phyloP scores from a whole-genome alignment of 331 rosid genomes.

The Cydonia oblonga region DNA sequence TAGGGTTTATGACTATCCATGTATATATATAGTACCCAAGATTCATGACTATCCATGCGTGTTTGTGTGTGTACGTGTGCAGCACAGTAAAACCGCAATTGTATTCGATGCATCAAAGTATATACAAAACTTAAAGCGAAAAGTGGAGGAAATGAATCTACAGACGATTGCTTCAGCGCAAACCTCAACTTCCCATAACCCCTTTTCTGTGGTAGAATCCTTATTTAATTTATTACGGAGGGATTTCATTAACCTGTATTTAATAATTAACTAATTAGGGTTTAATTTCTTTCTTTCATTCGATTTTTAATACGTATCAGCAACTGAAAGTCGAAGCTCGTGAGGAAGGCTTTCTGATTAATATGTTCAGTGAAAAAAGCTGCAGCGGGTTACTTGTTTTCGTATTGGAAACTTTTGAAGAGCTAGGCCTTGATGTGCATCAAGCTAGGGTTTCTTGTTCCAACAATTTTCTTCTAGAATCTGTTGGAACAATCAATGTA shows the following conservation, averaged over 20 bases:
- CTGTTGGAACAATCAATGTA: conserved; percentile 12
- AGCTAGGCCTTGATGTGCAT: conserved; percentile 46
- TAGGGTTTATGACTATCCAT: too few relatives aligned
- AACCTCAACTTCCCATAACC: conserved; percentile 8
- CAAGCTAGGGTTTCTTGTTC: conserved; percentile 63
- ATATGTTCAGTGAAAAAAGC: conserved; percentile 26
- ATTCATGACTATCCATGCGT: background rate
- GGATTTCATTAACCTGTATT: background rate
- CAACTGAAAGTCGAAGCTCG: conserved; percentile 31
- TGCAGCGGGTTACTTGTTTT: conserved; percentile 45
- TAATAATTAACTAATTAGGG: background rate
- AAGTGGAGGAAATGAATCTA: conserved; percentile 28
- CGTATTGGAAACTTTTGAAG: conserved; percentile 51
- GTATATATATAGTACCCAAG: background rate
- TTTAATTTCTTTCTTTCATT: background rate
- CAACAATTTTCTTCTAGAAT: conserved; percentile 34
- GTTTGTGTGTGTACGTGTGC: background rate
- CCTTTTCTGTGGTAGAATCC: conserved; percentile 31
- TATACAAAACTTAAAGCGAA: conserved; percentile 28
- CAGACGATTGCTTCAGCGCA: background rate
- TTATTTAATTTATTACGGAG: background rate
- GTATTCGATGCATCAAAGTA: conserved; percentile 27
- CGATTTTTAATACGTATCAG: background rate
- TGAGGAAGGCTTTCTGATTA: conserved; percentile 33
- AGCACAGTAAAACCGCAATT: conserved; percentile 24